Evolutionary conservation across 73 alveolate species (phyloP).

Genomic region (Tetrahymena malaccensis): DNA sequence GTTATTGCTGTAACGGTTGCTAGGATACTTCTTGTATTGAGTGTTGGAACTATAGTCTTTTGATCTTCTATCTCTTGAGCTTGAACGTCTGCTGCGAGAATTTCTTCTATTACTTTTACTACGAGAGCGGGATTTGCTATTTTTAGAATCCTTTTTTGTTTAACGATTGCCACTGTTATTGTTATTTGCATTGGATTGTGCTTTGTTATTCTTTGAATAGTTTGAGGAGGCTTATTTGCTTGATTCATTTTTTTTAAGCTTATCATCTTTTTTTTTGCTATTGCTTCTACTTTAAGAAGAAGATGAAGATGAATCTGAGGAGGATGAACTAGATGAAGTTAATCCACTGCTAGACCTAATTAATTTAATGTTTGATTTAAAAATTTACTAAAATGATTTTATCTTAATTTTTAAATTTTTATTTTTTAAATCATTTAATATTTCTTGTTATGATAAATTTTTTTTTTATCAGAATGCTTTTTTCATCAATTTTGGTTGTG

Average conservation of each 20-base stretch:
- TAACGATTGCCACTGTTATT: not conserved
- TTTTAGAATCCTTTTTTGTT: not conserved
- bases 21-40: not conserved
- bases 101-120: not conserved
- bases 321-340: not conserved
- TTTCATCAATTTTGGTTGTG: too few species aligned
- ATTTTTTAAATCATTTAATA: not conserved
- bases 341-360: not conserved
- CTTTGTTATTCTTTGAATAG: not conserved
- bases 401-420: too few species aligned
- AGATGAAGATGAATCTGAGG: not conserved
- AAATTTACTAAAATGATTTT: not conserved
- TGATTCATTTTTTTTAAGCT: not conserved
- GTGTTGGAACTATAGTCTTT: not conserved
- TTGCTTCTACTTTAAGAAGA: not conserved
- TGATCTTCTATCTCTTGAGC: not conserved
- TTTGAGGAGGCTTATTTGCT: not conserved
- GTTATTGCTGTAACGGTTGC: not conserved
- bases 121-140: not conserved
- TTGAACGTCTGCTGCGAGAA: not conserved
- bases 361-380: not conserved
- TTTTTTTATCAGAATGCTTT: too few species aligned
- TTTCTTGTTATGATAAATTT: too few species aligned
- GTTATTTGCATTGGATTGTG: not conserved
- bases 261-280: not conserved